Evolutionary conservation across 352 stramenopile species (phyloP), one percentile per base, ranked within the genome.

Genomic region (Stephanocyclus meneghinianus): DNA sequence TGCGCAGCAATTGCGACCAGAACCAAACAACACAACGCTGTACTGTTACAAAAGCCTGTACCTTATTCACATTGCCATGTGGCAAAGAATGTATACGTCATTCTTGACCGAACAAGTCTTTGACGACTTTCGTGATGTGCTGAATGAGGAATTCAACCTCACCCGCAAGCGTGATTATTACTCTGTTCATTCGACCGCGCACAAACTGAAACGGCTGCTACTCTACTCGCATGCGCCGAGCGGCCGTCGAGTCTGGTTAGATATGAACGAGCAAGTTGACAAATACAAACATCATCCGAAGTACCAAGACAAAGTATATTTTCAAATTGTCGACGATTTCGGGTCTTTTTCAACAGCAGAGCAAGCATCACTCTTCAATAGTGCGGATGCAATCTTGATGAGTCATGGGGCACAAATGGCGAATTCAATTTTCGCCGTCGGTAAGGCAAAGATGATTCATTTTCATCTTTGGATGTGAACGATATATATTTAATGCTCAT

Each of bases 351-450:
- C 57, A 18, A 44, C 69, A 30, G 26, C 15, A 64, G 50, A 76
- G 15, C 69, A 76, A 40, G 69, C 69, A 32, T 21, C 11, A 37
- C 37, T 62, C 37, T 76, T 76, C 48, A 76, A 76, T 18, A 21
- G 53, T n/a, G 69, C 69, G 6, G 69, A 76, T 70, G 57, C 45
- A 29, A 11, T 70, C 13, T 47, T 76, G 1, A 76, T 76, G 69
- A 60, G 51, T 18, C 57, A 68, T 51, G 69, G 69, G 16, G 56
- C 56, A 15, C 69, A 76, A 32, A 70, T 76, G 57, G 69, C 57
- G 0, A 76, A 76, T 30, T 37, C 45, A 10, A 63, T 76, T 56
- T 76, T 70, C 18, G 29, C 50, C 21, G 57, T 70, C n/a, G 69
- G 62, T 70, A 47, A 29, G 37, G 42, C 13, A 5, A 40, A 0